Evolutionary conservation across 2,329 filamentous ascomycete species (phyloP).

Genomic region (Pseudopyrenochaeta lycopersici): DNA sequence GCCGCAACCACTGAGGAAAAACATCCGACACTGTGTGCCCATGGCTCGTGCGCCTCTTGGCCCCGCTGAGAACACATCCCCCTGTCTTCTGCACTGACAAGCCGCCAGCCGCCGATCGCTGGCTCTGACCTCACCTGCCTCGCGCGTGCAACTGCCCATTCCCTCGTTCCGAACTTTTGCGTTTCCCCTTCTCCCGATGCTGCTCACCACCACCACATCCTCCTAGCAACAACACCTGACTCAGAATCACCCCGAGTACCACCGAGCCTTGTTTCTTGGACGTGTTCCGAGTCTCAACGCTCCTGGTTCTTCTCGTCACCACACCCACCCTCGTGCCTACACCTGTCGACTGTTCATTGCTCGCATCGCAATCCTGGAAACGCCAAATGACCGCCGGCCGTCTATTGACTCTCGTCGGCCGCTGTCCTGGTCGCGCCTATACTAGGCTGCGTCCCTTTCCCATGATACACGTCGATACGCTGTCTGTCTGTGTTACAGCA

Average conservation of each 20-base stretch:
- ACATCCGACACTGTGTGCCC: not conserved
- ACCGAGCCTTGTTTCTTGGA: slow-evolving; percentile 26
- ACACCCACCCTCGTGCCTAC: slow-evolving; percentile 15
- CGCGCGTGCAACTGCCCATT: slow-evolving; percentile 7
- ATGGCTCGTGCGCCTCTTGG: slow-evolving; percentile 9
- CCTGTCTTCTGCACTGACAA: slow-evolving; percentile 14
- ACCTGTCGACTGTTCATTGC: slow-evolving; percentile 9
- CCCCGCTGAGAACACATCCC: not conserved
- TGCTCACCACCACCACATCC: slow-evolving; percentile 17
- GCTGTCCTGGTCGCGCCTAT: slow-evolving; percentile 37
- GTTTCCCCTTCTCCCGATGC: slow-evolving; percentile 15
- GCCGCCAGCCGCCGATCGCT: slow-evolving; percentile 26
- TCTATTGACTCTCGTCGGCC: slow-evolving; percentile 37
- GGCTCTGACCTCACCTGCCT: slow-evolving; percentile 33
- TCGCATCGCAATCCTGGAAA: slow-evolving; percentile 27
- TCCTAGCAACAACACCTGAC: slow-evolving; percentile 1
- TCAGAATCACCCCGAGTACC: slow-evolving; percentile 15
- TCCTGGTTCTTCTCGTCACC: slow-evolving; percentile 14
- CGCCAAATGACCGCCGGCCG: slow-evolving; percentile 41
- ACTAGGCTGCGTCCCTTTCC: slow-evolving; percentile 25
- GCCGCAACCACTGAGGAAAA: not conserved
- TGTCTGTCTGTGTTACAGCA: slow-evolving; percentile 26
- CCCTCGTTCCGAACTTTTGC: slow-evolving; percentile 22
- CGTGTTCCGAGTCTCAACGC: slow-evolving; percentile 19
- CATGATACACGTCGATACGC: slow-evolving; percentile 32